phyloP scores from a whole-genome alignment of 306 rosid genomes.

The Pyrus bretschneideri region DNA sequence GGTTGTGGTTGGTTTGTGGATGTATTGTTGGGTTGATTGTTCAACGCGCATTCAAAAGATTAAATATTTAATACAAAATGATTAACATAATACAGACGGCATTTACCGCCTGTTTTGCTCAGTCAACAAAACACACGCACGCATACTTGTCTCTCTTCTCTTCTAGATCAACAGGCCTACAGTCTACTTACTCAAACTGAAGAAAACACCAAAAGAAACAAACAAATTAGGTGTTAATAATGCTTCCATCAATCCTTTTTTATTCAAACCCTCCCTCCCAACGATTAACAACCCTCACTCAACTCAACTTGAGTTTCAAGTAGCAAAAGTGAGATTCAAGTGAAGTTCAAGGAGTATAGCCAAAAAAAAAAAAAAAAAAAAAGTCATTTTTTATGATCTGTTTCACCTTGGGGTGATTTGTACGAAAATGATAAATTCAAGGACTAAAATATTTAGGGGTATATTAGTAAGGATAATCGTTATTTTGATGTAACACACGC shows the following conservation, averaged over 20 bases:
- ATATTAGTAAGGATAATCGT: too few relatives aligned
- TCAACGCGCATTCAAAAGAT: slow-evolving; percentile 65
- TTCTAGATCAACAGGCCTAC: too few relatives aligned
- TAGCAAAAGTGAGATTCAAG: too few relatives aligned
- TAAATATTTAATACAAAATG: not conserved
- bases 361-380: too few relatives aligned
- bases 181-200: not conserved
- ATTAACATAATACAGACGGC: slow-evolving; percentile 34
- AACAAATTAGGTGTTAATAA: not conserved
- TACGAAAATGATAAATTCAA: too few relatives aligned
- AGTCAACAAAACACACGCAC: slow-evolving; percentile 45
- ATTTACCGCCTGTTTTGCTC: slow-evolving; percentile 53
- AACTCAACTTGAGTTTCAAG: too few relatives aligned
- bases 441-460: too few relatives aligned
- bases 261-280: not conserved
- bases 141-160: not conserved
- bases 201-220: not conserved
- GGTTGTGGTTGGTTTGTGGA: not conserved
- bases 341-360: too few relatives aligned
- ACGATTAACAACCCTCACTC: not conserved
- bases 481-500: too few relatives aligned
- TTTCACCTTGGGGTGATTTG: too few relatives aligned
- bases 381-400: too few relatives aligned
- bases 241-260: not conserved
- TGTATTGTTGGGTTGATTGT: slow-evolving; percentile 24